Percentiles rank a stretch among this genome's conserved stretches.
Conservation (phyloP, 2,329 filamentous ascomycete species). For the Kalaharituber pfeilii region DNA sequence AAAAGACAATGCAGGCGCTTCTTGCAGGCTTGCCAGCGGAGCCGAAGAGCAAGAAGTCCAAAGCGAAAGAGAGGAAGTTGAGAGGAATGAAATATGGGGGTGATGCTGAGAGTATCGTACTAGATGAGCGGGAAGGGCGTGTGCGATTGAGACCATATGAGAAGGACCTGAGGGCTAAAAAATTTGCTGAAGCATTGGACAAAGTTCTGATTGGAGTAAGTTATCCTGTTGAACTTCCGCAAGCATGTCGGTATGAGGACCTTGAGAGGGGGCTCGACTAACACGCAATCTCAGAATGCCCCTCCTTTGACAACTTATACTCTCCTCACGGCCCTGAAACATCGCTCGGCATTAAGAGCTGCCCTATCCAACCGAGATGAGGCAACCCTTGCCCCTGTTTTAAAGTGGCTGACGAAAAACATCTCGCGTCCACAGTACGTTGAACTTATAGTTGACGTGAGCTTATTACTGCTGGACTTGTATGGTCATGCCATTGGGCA, state of each 20-base stretch:
- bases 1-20: slow-evolving; percentile 38
- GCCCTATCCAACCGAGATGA: slow-evolving; percentile 72
- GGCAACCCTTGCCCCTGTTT: slow-evolving; percentile 58
- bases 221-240: neutral
- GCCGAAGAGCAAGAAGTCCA: slow-evolving; percentile 27
- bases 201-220: slow-evolving; percentile 40
- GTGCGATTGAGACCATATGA: slow-evolving; percentile 53
- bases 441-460: slow-evolving; percentile 63
- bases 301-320: slow-evolving; percentile 40
- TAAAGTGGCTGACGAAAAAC: slow-evolving; percentile 66
- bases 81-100: slow-evolving; percentile 64
- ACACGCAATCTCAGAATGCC: slow-evolving; percentile 9
- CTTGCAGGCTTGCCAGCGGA: slow-evolving; percentile 15
- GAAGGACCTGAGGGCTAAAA: slow-evolving; percentile 56
- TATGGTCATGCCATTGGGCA: slow-evolving; percentile 57
- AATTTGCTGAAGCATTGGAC: slow-evolving; percentile 64
- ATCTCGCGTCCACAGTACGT: slow-evolving; percentile 72
- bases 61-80: slow-evolving; percentile 36
- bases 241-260: neutral
- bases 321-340: slow-evolving; percentile 60
- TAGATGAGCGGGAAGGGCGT: slow-evolving; percentile 46
- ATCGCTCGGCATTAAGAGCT: slow-evolving; percentile 67
- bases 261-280: neutral
- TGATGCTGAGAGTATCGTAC: slow-evolving; percentile 73
- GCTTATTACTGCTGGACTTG: slow-evolving; percentile 49